These are phyloP conservation scores for Pirum gemmata DNA, from an alignment of 78 protist species.

Conservation along the genomic window DNA sequence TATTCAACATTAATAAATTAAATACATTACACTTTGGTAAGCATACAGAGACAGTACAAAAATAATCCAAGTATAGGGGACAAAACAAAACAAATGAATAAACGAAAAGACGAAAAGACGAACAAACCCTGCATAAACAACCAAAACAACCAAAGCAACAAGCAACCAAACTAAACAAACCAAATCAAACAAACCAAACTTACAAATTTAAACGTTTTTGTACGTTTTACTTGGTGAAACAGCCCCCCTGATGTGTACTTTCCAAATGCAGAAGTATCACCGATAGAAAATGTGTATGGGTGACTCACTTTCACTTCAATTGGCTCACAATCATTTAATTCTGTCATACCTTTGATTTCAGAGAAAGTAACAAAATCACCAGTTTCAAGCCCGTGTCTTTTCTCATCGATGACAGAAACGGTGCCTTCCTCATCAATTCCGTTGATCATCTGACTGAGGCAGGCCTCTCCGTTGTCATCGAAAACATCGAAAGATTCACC, in stretches of 20 bases:
- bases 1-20: not conserved
- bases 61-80: no score
- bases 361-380: constrained; percentile 80
- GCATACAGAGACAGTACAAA: no score
- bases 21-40: no score
- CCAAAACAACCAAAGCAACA: no score
- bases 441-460: constrained; percentile 56
- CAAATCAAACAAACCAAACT: not conserved
- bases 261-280: constrained; percentile 59
- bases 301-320: constrained; percentile 36
- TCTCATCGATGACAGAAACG: constrained; percentile 71
- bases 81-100: no score
- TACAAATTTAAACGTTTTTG: constrained; percentile 58
- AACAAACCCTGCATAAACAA: no score
- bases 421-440: constrained; percentile 59
- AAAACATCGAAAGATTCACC: constrained; percentile 69
- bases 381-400: constrained; percentile 69
- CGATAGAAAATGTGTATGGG: constrained; percentile 61
- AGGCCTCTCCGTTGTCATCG: constrained; percentile 82
- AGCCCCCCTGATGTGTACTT: constrained; percentile 75
- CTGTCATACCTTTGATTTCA: constrained; percentile 81
- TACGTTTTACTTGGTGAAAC: constrained; percentile 79
- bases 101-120: no score
- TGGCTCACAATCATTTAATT: constrained; percentile 63
- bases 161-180: no score